Evolutionary conservation across 768 basidiomycete genomes (phyloP).

Genomic region (Calocera cornea): DNA sequence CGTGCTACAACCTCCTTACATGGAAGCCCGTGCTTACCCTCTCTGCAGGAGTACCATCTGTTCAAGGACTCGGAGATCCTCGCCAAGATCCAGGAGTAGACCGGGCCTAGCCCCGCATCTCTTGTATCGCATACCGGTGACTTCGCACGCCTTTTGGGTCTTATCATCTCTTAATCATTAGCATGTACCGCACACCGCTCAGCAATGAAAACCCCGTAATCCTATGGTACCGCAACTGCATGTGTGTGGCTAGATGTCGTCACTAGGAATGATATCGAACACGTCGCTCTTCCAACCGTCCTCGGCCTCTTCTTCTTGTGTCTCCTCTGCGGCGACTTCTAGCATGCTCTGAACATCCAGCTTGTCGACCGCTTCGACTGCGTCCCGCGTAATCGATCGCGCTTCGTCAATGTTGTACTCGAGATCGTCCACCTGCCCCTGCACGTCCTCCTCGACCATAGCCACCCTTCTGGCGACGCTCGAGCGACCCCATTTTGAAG

Average conservation of each 20-base stretch:
- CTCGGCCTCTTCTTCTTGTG: neutral
- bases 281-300: neutral
- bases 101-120: neutral
- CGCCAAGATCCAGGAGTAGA: slow-evolving; percentile 86
- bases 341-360: neutral
- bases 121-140: neutral
- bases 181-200: slow-evolving; percentile 2
- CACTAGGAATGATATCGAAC: neutral
- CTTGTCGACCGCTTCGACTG: neutral
- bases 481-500: neutral
- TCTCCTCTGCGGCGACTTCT: neutral
- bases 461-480: neutral
- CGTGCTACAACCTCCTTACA: slow-evolving; percentile 21
- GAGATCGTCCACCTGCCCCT: neutral
- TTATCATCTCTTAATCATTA: slow-evolving; percentile 1
- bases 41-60: slow-evolving; percentile 71
- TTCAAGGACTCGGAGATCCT: slow-evolving; percentile 93
- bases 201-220: neutral
- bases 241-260: neutral
- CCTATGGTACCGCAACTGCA: neutral
- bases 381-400: neutral
- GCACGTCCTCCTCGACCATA: neutral
- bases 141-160: slow-evolving; percentile 1
- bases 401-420: neutral
- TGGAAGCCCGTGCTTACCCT: neutral